phyloP scores from a whole-genome alignment of 129 eudicot species.

The Escallonia rubra region DNA sequence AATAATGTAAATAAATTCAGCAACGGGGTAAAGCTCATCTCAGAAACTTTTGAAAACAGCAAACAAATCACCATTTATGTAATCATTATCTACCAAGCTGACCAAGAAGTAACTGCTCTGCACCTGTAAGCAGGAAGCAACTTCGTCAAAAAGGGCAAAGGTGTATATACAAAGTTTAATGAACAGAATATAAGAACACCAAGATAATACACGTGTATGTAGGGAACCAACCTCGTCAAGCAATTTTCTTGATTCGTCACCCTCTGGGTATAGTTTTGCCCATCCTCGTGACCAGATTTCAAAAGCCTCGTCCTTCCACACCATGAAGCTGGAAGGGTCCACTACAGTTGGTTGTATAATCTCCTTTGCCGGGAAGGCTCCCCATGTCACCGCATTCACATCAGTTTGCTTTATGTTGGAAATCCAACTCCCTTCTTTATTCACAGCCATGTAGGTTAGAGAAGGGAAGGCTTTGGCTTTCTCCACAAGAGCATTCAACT shows the following conservation, averaged over 20 bases:
- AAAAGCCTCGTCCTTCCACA: slow-evolving; percentile 97
- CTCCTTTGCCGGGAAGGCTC: slow-evolving; percentile 92
- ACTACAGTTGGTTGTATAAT: slow-evolving; percentile 93
- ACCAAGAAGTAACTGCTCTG: slow-evolving; percentile 77
- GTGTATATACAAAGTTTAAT: too few species aligned
- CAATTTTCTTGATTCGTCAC: slow-evolving; percentile 60
- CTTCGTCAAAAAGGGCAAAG: too few species aligned
- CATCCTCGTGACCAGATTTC: slow-evolving; percentile 94
- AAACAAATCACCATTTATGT: slow-evolving; percentile 64
- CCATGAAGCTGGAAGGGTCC: slow-evolving; percentile 72
- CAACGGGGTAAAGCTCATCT: neutral
- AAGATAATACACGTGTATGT: neutral
- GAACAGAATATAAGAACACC: too few species aligned
- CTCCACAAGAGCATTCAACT: slow-evolving; percentile 62
- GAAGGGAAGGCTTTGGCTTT: slow-evolving; percentile 57
- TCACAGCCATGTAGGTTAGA: slow-evolving; percentile 81
- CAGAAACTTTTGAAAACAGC: slow-evolving; percentile 51
- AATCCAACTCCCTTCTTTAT: slow-evolving; percentile 56
- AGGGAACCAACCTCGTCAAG: slow-evolving; percentile 66
- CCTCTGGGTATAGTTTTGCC: slow-evolving; percentile 78
- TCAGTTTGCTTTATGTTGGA: slow-evolving; percentile 55
- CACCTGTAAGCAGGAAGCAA: slow-evolving; percentile 44
- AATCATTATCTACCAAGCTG: slow-evolving; percentile 91
- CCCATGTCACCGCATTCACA: slow-evolving; percentile 97
- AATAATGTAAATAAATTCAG: neutral